Conservation (phyloP, 495 filamentous ascomycete species). For the Talaromyces nanjingensis region DNA sequence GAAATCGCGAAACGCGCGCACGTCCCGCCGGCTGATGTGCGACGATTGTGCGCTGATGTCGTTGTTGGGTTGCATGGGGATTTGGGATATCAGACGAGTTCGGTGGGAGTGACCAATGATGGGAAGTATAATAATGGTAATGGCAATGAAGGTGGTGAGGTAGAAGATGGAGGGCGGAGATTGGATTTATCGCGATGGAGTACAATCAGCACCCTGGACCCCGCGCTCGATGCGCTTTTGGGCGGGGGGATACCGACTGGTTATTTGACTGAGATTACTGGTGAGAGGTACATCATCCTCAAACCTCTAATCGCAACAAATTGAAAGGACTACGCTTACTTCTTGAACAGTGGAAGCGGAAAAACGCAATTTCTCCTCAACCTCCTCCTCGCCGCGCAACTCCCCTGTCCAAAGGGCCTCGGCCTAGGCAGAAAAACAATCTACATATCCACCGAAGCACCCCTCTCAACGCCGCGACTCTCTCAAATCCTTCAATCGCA, state of each 20-base stretch:
- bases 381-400: conserved; percentile 74
- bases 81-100: conserved; percentile 40
- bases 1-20: conserved; percentile 84
- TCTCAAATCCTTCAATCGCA: conserved; percentile 66
- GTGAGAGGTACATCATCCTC: conserved; percentile 59
- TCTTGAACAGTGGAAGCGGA: conserved; percentile 61
- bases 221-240: conserved; percentile 63
- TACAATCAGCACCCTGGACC: conserved; percentile 75
- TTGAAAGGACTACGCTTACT: neutral
- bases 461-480: conserved; percentile 73
- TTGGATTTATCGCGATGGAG: conserved; percentile 40
- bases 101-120: neutral
- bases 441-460: conserved; percentile 93
- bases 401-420: conserved; percentile 65
- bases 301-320: too few relatives aligned
- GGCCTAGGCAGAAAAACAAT: conserved; percentile 59
- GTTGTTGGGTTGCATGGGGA: conserved; percentile 58
- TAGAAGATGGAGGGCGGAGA: conserved; percentile 12
- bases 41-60: conserved; percentile 57
- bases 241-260: conserved; percentile 80
- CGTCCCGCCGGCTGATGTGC: conserved; percentile 71
- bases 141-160: neutral
- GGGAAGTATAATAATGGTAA: too few relatives aligned
- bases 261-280: conserved; percentile 83
- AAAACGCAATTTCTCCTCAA: conserved; percentile 95